phyloP scores from a whole-genome alignment of 192 early-diverging fungal genomes.

The Coemansia sp. region DNA sequence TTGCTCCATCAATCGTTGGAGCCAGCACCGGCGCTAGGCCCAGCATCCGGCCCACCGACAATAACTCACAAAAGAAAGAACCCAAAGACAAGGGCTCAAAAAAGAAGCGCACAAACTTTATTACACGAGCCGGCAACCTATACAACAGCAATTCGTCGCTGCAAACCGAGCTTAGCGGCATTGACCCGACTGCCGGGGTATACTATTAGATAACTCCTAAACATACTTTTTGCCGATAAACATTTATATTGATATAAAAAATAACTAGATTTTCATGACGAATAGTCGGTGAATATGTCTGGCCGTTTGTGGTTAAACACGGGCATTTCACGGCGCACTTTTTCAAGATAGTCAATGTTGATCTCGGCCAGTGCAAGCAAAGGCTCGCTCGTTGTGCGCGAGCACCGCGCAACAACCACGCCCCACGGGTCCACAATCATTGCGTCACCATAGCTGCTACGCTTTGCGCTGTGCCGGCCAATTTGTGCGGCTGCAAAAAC shows the following conservation, averaged over 20 bases:
- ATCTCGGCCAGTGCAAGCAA: slow-evolving; percentile 65
- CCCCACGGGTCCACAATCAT: slow-evolving; percentile 90
- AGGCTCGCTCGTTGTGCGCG: slow-evolving; percentile 56
- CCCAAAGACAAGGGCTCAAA: background rate
- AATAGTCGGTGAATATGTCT: slow-evolving; percentile 56
- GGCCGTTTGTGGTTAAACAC: slow-evolving; percentile 67
- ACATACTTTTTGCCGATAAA: background rate
- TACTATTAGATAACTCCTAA: background rate
- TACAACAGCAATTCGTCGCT: background rate
- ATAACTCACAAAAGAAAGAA: background rate
- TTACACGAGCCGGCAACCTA: background rate
- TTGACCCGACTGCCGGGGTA: background rate
- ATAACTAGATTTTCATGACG: background rate
- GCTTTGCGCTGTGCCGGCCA: slow-evolving; percentile 70
- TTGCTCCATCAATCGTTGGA: background rate
- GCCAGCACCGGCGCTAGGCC: background rate
- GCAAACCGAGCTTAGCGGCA: background rate
- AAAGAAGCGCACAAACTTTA: background rate
- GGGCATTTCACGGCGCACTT: slow-evolving; percentile 71
- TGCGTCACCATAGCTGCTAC: slow-evolving; percentile 74
- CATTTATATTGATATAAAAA: background rate
- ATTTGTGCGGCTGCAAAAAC: slow-evolving; percentile 80
- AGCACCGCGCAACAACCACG: slow-evolving; percentile 64
- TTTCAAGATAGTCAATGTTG: slow-evolving; percentile 61
- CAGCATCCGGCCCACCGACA: background rate